Evolutionary conservation across 345 rosid genomes (phyloP).

Genomic region (Lumnitzera racemosa): DNA sequence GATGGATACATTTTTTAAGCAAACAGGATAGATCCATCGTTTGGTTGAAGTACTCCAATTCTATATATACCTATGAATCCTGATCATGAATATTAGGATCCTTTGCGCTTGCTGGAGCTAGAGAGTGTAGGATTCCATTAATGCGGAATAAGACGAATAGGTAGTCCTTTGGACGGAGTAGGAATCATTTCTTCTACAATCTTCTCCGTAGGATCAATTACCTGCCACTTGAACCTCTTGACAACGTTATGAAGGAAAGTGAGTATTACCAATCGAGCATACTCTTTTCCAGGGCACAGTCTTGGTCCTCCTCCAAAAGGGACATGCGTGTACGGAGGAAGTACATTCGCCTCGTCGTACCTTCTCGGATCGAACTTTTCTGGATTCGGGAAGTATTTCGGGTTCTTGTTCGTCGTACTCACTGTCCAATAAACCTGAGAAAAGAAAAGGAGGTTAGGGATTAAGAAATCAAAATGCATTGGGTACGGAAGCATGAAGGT

Average conservation of each 20-base stretch:
- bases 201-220: slow-evolving; percentile 5
- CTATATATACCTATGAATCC: no score
- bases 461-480: no score
- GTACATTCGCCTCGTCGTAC: neutral
- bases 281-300: slow-evolving; percentile 20
- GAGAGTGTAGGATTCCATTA: neutral
- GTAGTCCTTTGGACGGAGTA: slow-evolving; percentile 10
- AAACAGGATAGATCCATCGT: no score
- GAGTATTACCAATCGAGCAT: slow-evolving; percentile 10
- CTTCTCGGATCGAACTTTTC: slow-evolving; percentile 13
- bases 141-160: slow-evolving; percentile 10
- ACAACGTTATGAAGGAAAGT: slow-evolving; percentile 12
- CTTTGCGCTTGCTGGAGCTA: no score
- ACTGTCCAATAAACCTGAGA: slow-evolving; percentile 12
- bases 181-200: slow-evolving; percentile 6
- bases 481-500: neutral
- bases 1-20: no score
- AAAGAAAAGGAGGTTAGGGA: no score
- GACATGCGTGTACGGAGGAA: slow-evolving; percentile 12
- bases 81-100: no score
- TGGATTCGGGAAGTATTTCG: slow-evolving; percentile 10
- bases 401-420: slow-evolving; percentile 9
- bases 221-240: slow-evolving; percentile 12
- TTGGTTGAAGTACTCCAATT: no score
- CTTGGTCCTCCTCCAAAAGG: slow-evolving; percentile 19